These are phyloP conservation scores for Monilinia fructicola DNA, from an alignment of 2,329 filamentous ascomycete species.

Conservation along the genomic window DNA sequence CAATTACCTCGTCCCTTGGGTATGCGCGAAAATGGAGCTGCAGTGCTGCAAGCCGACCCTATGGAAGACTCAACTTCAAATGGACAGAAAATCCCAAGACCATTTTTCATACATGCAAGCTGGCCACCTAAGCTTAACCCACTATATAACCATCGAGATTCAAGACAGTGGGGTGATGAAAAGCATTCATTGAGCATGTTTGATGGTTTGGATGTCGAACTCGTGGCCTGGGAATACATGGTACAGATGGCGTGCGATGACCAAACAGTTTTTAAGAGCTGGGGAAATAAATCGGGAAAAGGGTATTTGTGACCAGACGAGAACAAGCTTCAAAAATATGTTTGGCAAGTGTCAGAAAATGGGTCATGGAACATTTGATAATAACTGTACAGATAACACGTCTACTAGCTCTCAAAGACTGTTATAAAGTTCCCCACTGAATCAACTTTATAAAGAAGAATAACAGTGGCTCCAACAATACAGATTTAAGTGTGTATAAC, in stretches of 20 bases:
- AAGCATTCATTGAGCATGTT: constrained; percentile 20
- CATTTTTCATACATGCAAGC: constrained; percentile 31
- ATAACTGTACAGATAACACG: too few species aligned
- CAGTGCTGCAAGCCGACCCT: constrained; percentile 28
- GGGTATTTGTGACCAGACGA: constrained; percentile 28
- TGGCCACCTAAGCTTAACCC: constrained; percentile 32
- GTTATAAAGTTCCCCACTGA: too few species aligned
- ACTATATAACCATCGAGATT: constrained; percentile 20
- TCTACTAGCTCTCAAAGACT: too few species aligned
- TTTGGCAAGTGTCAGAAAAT: too few species aligned
- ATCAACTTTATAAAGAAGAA: too few species aligned
- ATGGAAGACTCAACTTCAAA: constrained; percentile 15
- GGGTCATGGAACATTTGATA: too few species aligned
- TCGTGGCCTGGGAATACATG: constrained; percentile 30
- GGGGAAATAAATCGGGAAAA: constrained; percentile 26
- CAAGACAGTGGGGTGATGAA: constrained; percentile 28
- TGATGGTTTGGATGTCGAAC: constrained; percentile 28
- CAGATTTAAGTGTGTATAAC: too few species aligned
- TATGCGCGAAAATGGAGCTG: constrained; percentile 17
- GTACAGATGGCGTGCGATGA: constrained; percentile 31
- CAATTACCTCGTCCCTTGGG: constrained; percentile 26
- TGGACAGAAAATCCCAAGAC: neutral
- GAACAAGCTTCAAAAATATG: constrained; percentile 25
- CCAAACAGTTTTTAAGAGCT: constrained; percentile 25
- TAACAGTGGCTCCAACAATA: too few species aligned